These are phyloP conservation scores for Sinapis alba DNA, from an alignment of 441 rosid genomes.

Conservation along the genomic window DNA sequence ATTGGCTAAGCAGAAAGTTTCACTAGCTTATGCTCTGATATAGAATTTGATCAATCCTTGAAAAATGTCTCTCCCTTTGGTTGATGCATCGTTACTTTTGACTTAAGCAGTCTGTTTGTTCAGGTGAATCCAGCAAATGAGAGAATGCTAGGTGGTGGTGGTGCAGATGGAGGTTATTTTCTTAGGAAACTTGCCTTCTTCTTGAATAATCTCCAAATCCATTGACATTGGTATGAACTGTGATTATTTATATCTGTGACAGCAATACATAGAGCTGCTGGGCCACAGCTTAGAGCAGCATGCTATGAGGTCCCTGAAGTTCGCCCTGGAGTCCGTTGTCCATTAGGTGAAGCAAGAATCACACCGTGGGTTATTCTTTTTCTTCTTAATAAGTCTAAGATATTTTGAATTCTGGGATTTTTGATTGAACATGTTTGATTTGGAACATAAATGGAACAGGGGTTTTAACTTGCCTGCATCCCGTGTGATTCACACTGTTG, in stretches of 20 bases:
- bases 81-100: background rate
- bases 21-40: background rate
- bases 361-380: constrained; percentile 50
- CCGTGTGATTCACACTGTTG: constrained; percentile 85
- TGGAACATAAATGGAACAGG: constrained; percentile 46
- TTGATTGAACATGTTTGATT: constrained; percentile 7
- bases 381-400: background rate
- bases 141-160: constrained; percentile 91
- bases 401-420: background rate
- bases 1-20: background rate
- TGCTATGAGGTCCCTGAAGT: constrained; percentile 82
- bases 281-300: constrained; percentile 74
- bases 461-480: constrained; percentile 84
- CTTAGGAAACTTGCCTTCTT: background rate
- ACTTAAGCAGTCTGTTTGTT: background rate
- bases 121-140: constrained; percentile 88
- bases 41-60: background rate
- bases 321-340: constrained; percentile 74
- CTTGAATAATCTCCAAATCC: background rate
- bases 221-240: background rate
- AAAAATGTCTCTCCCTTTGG: too few species aligned
- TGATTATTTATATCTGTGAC: background rate
- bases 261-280: constrained; percentile 95
- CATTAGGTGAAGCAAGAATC: constrained; percentile 85
- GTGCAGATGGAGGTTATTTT: constrained; percentile 86